A percentile compares a stretch with the other conserved stretches of the same genome.
phyloP scores from a whole-genome alignment of 768 basidiomycete genomes.

The Kwoniella europaea region DNA sequence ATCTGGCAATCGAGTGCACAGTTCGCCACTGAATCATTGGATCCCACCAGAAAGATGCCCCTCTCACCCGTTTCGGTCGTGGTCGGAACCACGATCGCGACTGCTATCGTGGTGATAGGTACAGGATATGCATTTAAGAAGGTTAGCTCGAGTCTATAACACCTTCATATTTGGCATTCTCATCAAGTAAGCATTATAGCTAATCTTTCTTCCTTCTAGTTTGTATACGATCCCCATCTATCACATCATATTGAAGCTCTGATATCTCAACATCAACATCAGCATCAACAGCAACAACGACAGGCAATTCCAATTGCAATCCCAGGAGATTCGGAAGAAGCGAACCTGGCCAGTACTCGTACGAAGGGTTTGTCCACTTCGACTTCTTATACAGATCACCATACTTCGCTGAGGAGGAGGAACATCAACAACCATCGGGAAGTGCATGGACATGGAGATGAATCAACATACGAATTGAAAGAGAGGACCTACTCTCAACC shows the following conservation, averaged over 20 bases:
- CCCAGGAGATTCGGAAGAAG: slow-evolving; percentile 8
- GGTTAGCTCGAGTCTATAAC: slow-evolving; percentile 24
- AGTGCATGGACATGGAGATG: not conserved
- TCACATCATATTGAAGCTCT: slow-evolving; percentile 47
- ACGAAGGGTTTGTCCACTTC: not conserved
- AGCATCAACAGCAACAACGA: not conserved
- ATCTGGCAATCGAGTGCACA: not conserved
- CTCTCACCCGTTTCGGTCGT: slow-evolving; percentile 40
- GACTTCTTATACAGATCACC: slow-evolving; percentile 23
- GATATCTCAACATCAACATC: slow-evolving; percentile 35
- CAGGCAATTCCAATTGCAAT: not conserved
- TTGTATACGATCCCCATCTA: slow-evolving; percentile 50
- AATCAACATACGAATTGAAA: slow-evolving; percentile 7
- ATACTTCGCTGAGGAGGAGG: slow-evolving; percentile 18
- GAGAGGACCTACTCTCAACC: not conserved
- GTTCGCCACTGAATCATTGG: not conserved
- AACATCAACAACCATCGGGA: not conserved
- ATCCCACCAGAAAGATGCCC: slow-evolving; percentile 29
- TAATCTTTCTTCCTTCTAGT: slow-evolving; percentile 22
- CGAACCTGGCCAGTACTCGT: not conserved
- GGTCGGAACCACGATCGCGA: slow-evolving; percentile 43
- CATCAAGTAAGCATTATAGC: not conserved
- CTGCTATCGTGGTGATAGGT: slow-evolving; percentile 35
- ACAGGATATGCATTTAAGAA: slow-evolving; percentile 52
- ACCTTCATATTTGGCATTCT: not conserved